Evolutionary conservation across 73 alveolate species (phyloP), one percentile per base, ranked within the genome.

Genomic region (Halteria grandinella): DNA sequence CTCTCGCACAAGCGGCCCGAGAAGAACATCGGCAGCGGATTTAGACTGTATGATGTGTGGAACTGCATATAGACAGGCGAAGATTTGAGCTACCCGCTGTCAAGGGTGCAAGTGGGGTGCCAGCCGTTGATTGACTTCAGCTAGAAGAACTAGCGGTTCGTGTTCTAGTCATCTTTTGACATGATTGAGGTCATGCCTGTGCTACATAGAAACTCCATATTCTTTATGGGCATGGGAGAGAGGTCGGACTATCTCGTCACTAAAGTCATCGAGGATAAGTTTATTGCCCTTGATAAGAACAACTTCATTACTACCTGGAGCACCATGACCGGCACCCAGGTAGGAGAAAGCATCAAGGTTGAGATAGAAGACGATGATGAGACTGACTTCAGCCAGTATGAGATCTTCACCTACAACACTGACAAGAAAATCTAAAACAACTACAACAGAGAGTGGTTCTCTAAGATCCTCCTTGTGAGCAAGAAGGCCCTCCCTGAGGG

Each of bases 401-500:
- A 25, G 36, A 47, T 45, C n/a, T 66, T 66, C 29, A 7, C 32
- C 3, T 44, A 53, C 15, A 63, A 63, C 23, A 47, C 23, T n/a
- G 63, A 44, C 32, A 57, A 47, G 17, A 39, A 18, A 21, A 2
- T 15, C 52, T 52, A 51, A 10, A 25, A 40, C 8, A 66, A 54
- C 2, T 66, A 66, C 47, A 48, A 66, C 31, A 66, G 80, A 66
- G 80, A 66, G 47, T 66, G 80, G 80, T 29, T 44, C 49, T n/a
- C 7, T 37, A 66, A 66, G 39, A 47, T 66, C 1, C 69, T 66
- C 7, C 21, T 66, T 23, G 80, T 66, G 5, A 66, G 45, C 34
- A 45, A 66, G 5, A 66, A 66, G 3, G n/a, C n/a, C n/a, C n/a
- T n/a, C n/a, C 39, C n/a, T 28, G 80, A 44, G 45, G 17, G 41